Conservation (phyloP, 2,329 filamentous ascomycete species). For the Talaromyces sp. region DNA sequence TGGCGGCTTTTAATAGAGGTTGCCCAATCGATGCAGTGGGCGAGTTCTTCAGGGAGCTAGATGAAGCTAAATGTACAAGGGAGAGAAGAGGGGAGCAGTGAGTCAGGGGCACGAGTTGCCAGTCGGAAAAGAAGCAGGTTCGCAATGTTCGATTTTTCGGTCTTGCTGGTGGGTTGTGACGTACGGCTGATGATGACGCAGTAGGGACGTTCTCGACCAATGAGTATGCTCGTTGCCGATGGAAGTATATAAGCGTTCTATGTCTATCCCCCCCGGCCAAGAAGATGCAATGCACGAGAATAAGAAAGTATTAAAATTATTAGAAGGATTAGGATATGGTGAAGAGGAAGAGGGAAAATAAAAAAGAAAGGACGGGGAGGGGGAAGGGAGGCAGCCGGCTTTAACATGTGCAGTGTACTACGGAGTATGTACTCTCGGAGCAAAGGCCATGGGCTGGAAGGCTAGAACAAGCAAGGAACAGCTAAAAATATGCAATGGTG, state of each 20-base stretch:
- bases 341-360: background rate
- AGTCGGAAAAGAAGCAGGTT: background rate
- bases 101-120: background rate
- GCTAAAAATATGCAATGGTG: background rate
- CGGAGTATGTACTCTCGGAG: background rate
- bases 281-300: background rate
- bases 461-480: constrained; percentile 7
- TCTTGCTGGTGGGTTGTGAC: constrained; percentile 20
- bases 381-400: background rate
- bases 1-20: background rate
- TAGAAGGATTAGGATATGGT: background rate
- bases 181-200: constrained; percentile 25
- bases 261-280: background rate
- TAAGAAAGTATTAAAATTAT: background rate
- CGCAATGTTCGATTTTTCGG: background rate
- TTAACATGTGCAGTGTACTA: background rate
- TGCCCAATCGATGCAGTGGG: constrained; percentile 4
- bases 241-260: background rate
- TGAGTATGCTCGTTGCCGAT: background rate
- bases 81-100: background rate
- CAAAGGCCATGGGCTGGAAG: background rate
- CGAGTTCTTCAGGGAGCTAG: background rate
- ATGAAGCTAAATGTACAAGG: background rate
- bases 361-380: background rate
- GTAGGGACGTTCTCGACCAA: background rate